Base-by-base conservation (phyloP, 1,284 basidiomycete species). In the Ceratobasidium sp. region DNA sequence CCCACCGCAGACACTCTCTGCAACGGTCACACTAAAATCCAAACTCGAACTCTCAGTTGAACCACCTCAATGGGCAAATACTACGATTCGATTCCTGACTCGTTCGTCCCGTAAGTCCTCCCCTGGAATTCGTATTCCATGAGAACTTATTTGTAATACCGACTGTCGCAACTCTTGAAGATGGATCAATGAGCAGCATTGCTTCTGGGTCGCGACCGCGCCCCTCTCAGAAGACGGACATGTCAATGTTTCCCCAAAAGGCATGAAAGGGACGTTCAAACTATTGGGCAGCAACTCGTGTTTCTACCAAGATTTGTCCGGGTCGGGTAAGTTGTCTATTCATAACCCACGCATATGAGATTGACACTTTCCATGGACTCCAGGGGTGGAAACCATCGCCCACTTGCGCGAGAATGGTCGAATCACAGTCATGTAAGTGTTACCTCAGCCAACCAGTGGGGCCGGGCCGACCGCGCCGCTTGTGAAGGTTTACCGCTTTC, bases 301-400 rank as follows among this genome's bases (percentile, higher is more conserved):
- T 2, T 87, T 86, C 84, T 87, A 87, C 60, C 85, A 87, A 72
- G 85, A 86, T 74, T 77, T 86, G 49, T 83, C 82, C 42, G 85
- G 85, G 12, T 84, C 84, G 68, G 85, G 85, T 85, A 69, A 40
- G 82, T 77, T 34, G 60, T 49, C 12, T 27, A n/a, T n/a, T n/a
- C n/a, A n/a, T 10, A 5, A 52, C 20, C 53, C 20, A 10, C 8
- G 8, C 7, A 13, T 8, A 32, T 31, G n/a, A 13, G 22, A n/a
- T 55, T 40, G 42, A 47, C 25, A 68, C 34, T 8, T 31, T 68
- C 8, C 8, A 5, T 53, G 12, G 10, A 32, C 15, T n/a, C 17
- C 34, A 87, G 86, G 85, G 20, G 77, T 82, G 22, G 86, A 87
- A 73, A 87, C 86, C 0, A 82, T 87, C 25, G 78, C 86, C 0